Base-by-base conservation (phyloP, 2,329 filamentous ascomycete species). In the Stromatinia cepivora region DNA sequence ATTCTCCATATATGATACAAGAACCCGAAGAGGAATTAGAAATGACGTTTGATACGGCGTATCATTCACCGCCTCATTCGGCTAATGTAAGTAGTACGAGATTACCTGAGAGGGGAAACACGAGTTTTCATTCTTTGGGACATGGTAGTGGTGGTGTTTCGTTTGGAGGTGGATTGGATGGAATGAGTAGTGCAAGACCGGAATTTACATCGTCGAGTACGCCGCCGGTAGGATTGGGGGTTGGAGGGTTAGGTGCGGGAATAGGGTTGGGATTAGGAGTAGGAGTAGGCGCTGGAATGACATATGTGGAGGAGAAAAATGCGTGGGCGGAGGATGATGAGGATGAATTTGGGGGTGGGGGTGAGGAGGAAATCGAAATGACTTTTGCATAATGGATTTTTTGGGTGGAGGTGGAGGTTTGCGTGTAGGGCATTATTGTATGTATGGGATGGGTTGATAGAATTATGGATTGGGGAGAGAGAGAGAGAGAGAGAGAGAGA, bases 321-420 rank as follows among this genome's bases (percentile, higher is more conserved):
- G 85, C 91, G 1, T 94, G 92, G 92, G 88, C 86, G 4, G 90
- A 87, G 70, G 83, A 87, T 11, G 89, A 92, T 57, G 86, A 90
- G 36, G 86, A 91, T 66, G 89, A 92, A 56, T 86, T 90, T 45
- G 86, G 91, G 64, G 91, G 91, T 81, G 89, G 88, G 25, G 85
- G 86, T 76, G 90, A 93, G 79, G 87, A 88, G 77, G 90, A 93
- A 79, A 91, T 94, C 72, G 85, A 87, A 45, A 91, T 94, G 90
- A 93, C 90, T 72, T 94, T 94, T 86, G 92, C 77, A 73, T 77
- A 75, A 54, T 67, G 46, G 15, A 31, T 52, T 65, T 13, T 45
- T 31, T 8, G 45, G 17, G 3, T 42, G 11, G 7, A 15, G 20
- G 4, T 10, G 53, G 4, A 3, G n/a, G 22, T 20, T 22, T 50